Evolutionary conservation across 2,329 filamentous ascomycete genomes (phyloP), one percentile per base, ranked within the genome.

Genomic region (Fusarium circinatum): DNA sequence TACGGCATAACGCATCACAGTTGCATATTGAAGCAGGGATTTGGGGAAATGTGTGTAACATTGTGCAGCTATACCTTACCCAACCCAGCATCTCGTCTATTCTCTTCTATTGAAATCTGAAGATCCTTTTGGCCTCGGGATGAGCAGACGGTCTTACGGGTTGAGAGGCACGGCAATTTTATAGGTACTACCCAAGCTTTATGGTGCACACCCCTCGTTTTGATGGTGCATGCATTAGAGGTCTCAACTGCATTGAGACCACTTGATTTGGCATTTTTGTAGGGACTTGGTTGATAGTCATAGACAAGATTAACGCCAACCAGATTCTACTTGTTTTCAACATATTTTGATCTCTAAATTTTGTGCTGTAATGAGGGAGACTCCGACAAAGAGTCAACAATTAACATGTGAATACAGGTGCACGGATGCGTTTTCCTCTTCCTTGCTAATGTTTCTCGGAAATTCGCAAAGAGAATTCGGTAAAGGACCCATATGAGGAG

Each of bases 61-160:
- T 26, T 45, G n/a, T 24, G 41, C 20, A 34, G 22, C 7, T 52
- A 20, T 36, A 22, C 26, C 15, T 36, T 41, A 71, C 71, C 68
- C 34, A 74, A 65, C 62, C 71, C 71, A 74, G 62, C 45, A 39
- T 68, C 32, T 49, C 30, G 30, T 38, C 42, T 38, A 22, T 38
- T n/a, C 26, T 42, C 52, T 44, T 30, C 38, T 47, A 47, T 36
- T 17, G 28, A 45, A 66, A 45, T 32, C 41, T 49, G 57, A 44
- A 68, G 68, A 72, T 72, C 71, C 62, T 60, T 75, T 75, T 44
- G 63, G 38, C 71, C 71, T 74, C 71, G 70, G 69, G 41, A 65
- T 49, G 54, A n/a, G 30, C 38, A 36, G 38, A 49, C 38, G 38
- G 45, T 38, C 36, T 44, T 54, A 57, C 39, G 59, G 68, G 41